Evolutionary conservation across 345 rosid species (phyloP), one percentile per base, ranked within the genome.

Genomic region (Aquilaria malaccensis): DNA sequence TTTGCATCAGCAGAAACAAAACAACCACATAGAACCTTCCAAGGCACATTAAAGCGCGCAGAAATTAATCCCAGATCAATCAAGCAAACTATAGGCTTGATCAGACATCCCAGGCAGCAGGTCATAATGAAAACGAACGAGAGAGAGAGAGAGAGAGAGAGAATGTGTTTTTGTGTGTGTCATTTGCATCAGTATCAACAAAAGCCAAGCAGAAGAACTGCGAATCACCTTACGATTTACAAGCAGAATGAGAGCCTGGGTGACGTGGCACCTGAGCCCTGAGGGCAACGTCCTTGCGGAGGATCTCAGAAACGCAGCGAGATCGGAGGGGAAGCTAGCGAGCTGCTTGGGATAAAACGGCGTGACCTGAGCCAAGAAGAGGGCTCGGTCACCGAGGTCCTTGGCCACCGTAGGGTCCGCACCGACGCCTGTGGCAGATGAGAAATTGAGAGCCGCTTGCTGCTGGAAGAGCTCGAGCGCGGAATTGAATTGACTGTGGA

Each of bases 291-390:
- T 74, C 32, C 76, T 52, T 6, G 93, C 87, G 4, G 93, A 83
- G 12, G 79, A 74, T 50, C 74, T 68, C n/a, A 94, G 89, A 54
- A 94, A 82, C 29, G 81, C 86, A n/a, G 83, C 80, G 56, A 94
- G 85, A 52, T 85, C 75, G 41, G 56, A n/a, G 11, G 96, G 96
- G 72, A 90, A 94, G 50, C 51, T 59, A 0, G 82, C 72, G 47
- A 94, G 86, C 32, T 81, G 82, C 56, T 81, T 75, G 33, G 87
- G 89, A 64, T 85, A 94, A 72, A 83, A 91, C 9, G 96, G 91
- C 30, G 91, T 80, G 48, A 94, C 82, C 48, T 94, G 97, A 58
- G 96, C 85, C 13, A 94, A 59, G 69, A 94, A 88, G 84, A 81
- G 68, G 67, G 93, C 77, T 9, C 89, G 79, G 64, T 90, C 97